These are phyloP conservation scores for Lachnellula subtilissima DNA, from an alignment of 2,329 filamentous ascomycete genomes.

Conservation along the genomic window DNA sequence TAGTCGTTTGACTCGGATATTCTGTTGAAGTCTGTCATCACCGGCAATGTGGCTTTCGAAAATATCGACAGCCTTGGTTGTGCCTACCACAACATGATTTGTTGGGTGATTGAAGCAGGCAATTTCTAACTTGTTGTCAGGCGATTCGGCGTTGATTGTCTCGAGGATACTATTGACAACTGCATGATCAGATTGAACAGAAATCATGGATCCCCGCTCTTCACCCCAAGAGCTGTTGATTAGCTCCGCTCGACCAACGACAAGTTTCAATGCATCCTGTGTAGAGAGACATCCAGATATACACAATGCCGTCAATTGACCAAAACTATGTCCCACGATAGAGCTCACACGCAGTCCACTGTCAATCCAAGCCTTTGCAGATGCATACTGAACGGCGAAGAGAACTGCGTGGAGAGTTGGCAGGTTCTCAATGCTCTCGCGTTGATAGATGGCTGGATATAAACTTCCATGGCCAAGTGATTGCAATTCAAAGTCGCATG, in stretches of 20 bases:
- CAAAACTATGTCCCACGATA: conserved; percentile 36
- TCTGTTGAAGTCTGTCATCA: background rate
- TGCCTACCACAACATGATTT: conserved; percentile 31
- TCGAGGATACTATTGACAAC: background rate
- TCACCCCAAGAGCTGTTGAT: conserved; percentile 33
- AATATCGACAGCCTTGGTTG: conserved; percentile 21
- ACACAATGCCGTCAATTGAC: conserved; percentile 35
- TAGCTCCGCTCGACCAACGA: conserved; percentile 31
- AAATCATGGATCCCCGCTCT: conserved; percentile 34
- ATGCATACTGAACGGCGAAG: conserved; percentile 19
- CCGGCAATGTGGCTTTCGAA: conserved; percentile 5
- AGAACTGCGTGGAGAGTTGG: conserved; percentile 11
- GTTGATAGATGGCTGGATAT: conserved; percentile 15
- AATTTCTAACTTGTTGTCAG: conserved; percentile 15
- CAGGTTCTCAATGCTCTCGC: conserved; percentile 3
- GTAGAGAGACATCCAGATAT: conserved; percentile 32
- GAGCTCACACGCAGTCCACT: conserved; percentile 6
- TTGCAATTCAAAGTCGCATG: conserved; percentile 7
- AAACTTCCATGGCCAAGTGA: conserved; percentile 7
- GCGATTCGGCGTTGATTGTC: background rate
- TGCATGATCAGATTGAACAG: conserved; percentile 14
- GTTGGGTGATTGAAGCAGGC: conserved; percentile 32
- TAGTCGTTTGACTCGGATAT: background rate
- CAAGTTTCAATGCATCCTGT: conserved; percentile 28
- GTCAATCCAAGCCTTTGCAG: conserved; percentile 18